These are phyloP conservation scores for Nicotiana undulata DNA, from an alignment of 257 asterid species.

Conservation along the genomic window DNA sequence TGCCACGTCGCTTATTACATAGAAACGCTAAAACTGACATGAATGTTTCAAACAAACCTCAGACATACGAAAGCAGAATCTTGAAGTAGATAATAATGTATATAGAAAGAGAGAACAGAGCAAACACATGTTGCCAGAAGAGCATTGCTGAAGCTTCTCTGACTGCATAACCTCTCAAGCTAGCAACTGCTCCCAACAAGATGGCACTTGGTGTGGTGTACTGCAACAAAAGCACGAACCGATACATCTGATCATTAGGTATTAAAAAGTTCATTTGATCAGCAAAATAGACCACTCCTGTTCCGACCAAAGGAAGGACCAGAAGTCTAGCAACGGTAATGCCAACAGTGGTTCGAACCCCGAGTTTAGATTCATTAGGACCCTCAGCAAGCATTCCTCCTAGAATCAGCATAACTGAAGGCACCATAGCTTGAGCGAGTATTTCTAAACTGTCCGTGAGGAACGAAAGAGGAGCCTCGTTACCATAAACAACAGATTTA, in stretches of 20 bases:
- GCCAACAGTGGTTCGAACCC: slow-evolving; percentile 59
- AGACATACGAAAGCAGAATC: slow-evolving; percentile 35
- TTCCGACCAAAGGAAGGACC: slow-evolving; percentile 65
- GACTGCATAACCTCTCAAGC: slow-evolving; percentile 82
- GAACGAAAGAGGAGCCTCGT: slow-evolving; percentile 64
- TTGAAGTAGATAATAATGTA: slow-evolving; percentile 60
- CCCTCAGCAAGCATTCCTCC: slow-evolving; percentile 99
- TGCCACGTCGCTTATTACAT: neutral
- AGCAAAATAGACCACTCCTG: slow-evolving; percentile 51
- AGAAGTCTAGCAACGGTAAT: slow-evolving; percentile 61
- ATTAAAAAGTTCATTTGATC: slow-evolving; percentile 45
- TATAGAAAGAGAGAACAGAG: slow-evolving; percentile 56
- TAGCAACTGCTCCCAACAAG: slow-evolving; percentile 86
- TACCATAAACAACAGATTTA: slow-evolving; percentile 58
- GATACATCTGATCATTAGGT: slow-evolving; percentile 61
- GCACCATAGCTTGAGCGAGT: slow-evolving; percentile 83
- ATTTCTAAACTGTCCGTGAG: slow-evolving; percentile 73
- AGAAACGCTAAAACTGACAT: neutral
- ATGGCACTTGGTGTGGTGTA: slow-evolving; percentile 86
- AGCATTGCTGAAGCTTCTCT: slow-evolving; percentile 85
- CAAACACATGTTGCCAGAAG: slow-evolving; percentile 85
- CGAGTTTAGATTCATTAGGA: slow-evolving; percentile 72
- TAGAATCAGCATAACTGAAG: slow-evolving; percentile 83
- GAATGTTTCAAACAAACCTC: neutral
- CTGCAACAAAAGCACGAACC: slow-evolving; percentile 81